A percentile compares a stretch with the other conserved stretches of the same genome.
Evolutionary conservation across 78 protist genomes (phyloP).

Genomic region (Guillardia theta): DNA sequence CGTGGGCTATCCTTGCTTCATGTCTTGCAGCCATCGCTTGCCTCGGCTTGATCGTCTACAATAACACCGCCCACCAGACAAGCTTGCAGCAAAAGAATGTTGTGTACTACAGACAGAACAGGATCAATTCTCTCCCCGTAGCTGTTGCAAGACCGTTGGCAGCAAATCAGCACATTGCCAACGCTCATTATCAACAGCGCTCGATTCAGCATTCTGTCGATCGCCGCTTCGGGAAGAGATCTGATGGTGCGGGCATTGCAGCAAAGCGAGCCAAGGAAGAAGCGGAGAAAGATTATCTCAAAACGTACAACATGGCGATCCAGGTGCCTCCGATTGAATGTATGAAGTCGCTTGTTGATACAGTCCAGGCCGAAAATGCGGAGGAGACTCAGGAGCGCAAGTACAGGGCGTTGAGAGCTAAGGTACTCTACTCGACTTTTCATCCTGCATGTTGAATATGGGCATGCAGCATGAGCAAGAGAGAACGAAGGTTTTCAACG

Average conservation of each 20-base stretch:
- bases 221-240: no score
- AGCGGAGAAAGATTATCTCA: neutral
- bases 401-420: neutral
- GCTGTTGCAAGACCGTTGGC: neutral
- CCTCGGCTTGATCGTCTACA: no score
- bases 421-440: neutral
- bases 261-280: neutral
- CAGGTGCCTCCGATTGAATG: neutral
- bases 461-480: neutral
- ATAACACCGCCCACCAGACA: no score
- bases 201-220: no score
- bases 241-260: no score
- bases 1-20: no score
- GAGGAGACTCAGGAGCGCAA: constrained; percentile 5
- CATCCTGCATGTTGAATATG: neutral
- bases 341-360: neutral
- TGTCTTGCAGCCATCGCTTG: no score
- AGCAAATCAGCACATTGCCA: no score
- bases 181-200: no score
- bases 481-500: neutral
- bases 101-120: no score
- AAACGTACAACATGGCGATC: neutral
- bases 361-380: neutral
- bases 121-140: no score
- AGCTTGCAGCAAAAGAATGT: no score